Evolutionary conservation across 768 basidiomycete species (phyloP).

Genomic region (Boletus speciosus): DNA sequence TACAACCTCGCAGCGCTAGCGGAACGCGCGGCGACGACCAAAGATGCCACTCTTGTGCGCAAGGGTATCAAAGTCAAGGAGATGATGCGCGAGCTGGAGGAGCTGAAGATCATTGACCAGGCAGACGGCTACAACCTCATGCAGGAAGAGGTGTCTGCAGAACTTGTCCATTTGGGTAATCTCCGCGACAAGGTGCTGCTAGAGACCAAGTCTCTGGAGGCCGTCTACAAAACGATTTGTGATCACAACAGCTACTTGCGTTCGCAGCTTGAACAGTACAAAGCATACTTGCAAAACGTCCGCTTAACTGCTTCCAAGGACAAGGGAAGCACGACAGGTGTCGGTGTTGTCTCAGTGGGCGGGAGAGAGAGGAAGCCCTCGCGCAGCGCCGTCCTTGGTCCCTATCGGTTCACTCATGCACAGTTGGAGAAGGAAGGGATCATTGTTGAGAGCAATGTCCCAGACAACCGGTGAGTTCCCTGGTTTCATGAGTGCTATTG

Average conservation of each 20-base stretch:
- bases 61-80: constrained; percentile 99
- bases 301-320: constrained; percentile 85
- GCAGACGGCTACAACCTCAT: constrained; percentile 87
- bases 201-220: constrained; percentile 90
- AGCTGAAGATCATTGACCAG: constrained; percentile 79
- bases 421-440: constrained; percentile 99
- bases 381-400: constrained; percentile 86
- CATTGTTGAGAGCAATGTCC: constrained; percentile 98
- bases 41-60: constrained; percentile 92
- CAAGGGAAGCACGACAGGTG: constrained; percentile 81
- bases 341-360: constrained; percentile 92
- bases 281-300: constrained; percentile 98
- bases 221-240: constrained; percentile 98
- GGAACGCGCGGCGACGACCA: constrained; percentile 94
- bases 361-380: constrained; percentile 94
- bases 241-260: constrained; percentile 98
- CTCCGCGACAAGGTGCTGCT: constrained; percentile 91
- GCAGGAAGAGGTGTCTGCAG: constrained; percentile 95
- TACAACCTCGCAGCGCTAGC: constrained; percentile 87
- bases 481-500: neutral
- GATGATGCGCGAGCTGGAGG: constrained; percentile 95
- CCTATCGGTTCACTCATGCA: constrained; percentile 96
- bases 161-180: constrained; percentile 95
- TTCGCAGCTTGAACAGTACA: constrained; percentile 97
- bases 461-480: constrained; percentile 81